Evolutionary conservation across 495 filamentous ascomycete genomes (phyloP).

Genomic region (Cercophora scortea): DNA sequence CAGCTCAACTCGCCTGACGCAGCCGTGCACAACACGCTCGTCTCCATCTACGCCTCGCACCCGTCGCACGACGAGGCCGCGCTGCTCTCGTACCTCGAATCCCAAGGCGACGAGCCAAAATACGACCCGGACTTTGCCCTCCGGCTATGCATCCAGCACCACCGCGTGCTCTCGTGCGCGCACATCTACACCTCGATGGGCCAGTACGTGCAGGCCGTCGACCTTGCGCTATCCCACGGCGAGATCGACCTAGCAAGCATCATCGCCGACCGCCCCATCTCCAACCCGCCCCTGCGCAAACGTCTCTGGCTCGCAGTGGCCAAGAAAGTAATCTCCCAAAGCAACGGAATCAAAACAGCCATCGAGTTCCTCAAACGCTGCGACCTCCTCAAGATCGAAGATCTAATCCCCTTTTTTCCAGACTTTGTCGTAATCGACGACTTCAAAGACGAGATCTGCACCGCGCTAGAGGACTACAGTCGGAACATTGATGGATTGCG

Average conservation of each 20-base stretch:
- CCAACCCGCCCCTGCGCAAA: slow-evolving; percentile 75
- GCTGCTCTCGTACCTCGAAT: slow-evolving; percentile 80
- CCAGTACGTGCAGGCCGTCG: slow-evolving; percentile 84
- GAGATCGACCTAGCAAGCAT: slow-evolving; percentile 83
- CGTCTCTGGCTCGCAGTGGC: slow-evolving; percentile 92
- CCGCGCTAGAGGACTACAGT: slow-evolving; percentile 83
- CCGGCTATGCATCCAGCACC: slow-evolving; percentile 86
- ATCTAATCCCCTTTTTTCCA: slow-evolving; percentile 95
- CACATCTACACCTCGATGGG: slow-evolving; percentile 96
- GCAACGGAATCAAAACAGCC: slow-evolving; percentile 86
- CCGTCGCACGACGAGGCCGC: slow-evolving; percentile 72
- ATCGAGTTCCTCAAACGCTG: slow-evolving; percentile 91
- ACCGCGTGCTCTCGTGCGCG: slow-evolving; percentile 84
- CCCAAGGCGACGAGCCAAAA: slow-evolving; percentile 55
- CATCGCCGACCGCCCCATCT: slow-evolving; percentile 79
- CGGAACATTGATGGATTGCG: slow-evolving; percentile 84
- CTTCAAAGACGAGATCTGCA: slow-evolving; percentile 97
- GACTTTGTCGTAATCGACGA: slow-evolving; percentile 99
- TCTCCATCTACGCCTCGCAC: slow-evolving; percentile 91
- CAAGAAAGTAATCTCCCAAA: slow-evolving; percentile 79
- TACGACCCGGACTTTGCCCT: slow-evolving; percentile 98
- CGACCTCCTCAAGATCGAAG: slow-evolving; percentile 87
- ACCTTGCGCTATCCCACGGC: slow-evolving; percentile 79
- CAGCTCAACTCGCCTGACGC: slow-evolving; percentile 73
- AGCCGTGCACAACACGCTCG: slow-evolving; percentile 94